Base-by-base conservation (phyloP, 257 asterid genomes). In the Capsicum pubescens region DNA sequence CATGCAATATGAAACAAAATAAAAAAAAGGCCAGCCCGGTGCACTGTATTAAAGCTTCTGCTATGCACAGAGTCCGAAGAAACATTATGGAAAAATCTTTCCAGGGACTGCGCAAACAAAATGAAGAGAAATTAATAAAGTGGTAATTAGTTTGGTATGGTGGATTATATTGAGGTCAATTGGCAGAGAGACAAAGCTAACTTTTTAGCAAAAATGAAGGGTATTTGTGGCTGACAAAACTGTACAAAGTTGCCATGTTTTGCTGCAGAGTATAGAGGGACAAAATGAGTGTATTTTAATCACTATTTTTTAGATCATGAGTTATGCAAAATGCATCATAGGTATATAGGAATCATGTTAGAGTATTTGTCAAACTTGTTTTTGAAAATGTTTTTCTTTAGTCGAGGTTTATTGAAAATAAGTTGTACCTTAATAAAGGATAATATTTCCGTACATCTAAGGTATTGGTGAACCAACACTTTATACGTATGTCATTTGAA, bases 201-300 rank as follows among this genome's bases (percentile, higher is more conserved):
- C 81, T 76, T 76, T 76, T 52, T 19, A 76, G 81, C 48, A 32
- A 76, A 76, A 76, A 52, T 52, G 63, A 76, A 76, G 81, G 46
- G 61, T 14, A 52, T 52, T 76, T 76, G 60, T 26, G 81, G 15
- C 63, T 76, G 46, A 26, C 48, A 76, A 76, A 74, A 50, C 60
- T 48, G 60, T 8, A 74, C 10, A 74, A 74, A 76, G 81, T 76
- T 76, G 64, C 64, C 81, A 76, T 76, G 63, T 76, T 76, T 76
- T 76, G 81, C 81, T 76, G 81, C 81, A 52, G 3, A 52, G 15
- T 13, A 76, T 48, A 50, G 44, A 74, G 61, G 7, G 81, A 74
- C 81, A 74, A 32, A 76, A 76, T 76, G 64, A 76, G 81, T 76
- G 59, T 21, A 52, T 52, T 26, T 52, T 68, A 1, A 52, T 76